Base-by-base conservation (phyloP, 1,139 yeast species). In the Pichia sp. region DNA sequence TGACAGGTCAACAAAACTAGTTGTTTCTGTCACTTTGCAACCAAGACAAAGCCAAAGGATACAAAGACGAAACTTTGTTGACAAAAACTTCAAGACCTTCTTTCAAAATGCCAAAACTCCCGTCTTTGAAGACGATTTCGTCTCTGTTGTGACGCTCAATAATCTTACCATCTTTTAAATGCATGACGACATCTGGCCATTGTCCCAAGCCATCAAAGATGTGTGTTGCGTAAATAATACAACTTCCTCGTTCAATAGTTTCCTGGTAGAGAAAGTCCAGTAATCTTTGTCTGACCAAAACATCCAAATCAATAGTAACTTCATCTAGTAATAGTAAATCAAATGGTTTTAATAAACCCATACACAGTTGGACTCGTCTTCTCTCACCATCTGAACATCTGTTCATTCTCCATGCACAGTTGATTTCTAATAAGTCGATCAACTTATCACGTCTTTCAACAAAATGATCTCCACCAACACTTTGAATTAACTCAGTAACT, bases 271-370 rank as follows among this genome's bases (percentile, higher is more conserved):
- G 71, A 61, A 86, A 92, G 2, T 73, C 70, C 52, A 92, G 70
- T 47, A 92, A 70, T 48, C 87, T 74, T 40, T 82, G 79, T 58
- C 98, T 75, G 1, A 92, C 97, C 42, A 92, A 76, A 20, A 92
- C 98, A 62, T 92, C 98, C 56, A 92, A 72, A 63, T 92, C 98
- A 25, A 92, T 96, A 0, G 98, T 92, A 29, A 92, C 97, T 64
- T 92, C 98, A 64, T 92, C 98, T 42, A 92, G 70, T 23, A 92
- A 69, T 34, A 92, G 68, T 23, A 89, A 74, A 51, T 78, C 80
- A 96, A 97, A 92, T 5, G 97, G 97, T 58, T 85, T 82, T 53
- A 90, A 68, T 46, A 92, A 71, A 0, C 98, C 98, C 96, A 92
- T 89, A 38, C 84, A 88, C 52, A 92, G 70, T 62, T 92, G 98